These are phyloP conservation scores for Hemileia vastatrix DNA, from an alignment of 1,284 basidiomycete species.

Conservation along the genomic window DNA sequence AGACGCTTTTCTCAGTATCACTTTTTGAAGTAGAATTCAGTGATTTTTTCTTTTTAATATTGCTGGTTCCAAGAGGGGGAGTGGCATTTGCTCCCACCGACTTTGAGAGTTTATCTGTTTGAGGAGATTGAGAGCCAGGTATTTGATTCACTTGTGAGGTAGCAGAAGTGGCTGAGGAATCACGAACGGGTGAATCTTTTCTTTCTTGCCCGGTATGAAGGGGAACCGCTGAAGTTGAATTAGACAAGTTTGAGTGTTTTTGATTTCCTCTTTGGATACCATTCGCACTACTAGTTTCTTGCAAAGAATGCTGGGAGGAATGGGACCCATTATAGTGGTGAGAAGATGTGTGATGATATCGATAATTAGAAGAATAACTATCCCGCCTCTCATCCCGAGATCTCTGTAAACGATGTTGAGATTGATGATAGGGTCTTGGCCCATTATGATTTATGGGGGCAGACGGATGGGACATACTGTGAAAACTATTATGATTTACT, in stretches of 20 bases:
- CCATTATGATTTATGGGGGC: no score
- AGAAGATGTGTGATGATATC: not conserved
- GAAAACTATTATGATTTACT: not conserved
- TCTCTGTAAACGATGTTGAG: constrained; percentile 4
- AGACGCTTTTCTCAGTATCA: constrained; percentile 6
- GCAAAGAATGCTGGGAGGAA: no score
- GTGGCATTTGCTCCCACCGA: not conserved
- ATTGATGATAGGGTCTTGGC: not conserved
- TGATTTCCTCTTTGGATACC: not conserved
- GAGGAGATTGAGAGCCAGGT: not conserved
- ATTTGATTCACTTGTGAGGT: not conserved
- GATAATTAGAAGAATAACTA: not conserved
- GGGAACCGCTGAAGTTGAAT: not conserved
- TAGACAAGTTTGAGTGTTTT: not conserved
- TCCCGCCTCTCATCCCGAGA: no score
- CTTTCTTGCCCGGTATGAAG: no score
- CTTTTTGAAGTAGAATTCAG: not conserved
- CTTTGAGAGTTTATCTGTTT: not conserved
- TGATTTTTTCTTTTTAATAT: constrained; percentile 12
- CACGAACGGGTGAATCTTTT: not conserved
- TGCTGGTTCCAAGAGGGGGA: constrained; percentile 9
- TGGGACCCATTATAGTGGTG: no score
- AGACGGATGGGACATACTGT: not conserved
- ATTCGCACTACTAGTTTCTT: not conserved
- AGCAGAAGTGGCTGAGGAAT: not conserved